Percentiles rank a stretch among this genome's conserved stretches.
Conservation (phyloP, 2,329 filamentous ascomycete species). For the Triangularia setosa region DNA sequence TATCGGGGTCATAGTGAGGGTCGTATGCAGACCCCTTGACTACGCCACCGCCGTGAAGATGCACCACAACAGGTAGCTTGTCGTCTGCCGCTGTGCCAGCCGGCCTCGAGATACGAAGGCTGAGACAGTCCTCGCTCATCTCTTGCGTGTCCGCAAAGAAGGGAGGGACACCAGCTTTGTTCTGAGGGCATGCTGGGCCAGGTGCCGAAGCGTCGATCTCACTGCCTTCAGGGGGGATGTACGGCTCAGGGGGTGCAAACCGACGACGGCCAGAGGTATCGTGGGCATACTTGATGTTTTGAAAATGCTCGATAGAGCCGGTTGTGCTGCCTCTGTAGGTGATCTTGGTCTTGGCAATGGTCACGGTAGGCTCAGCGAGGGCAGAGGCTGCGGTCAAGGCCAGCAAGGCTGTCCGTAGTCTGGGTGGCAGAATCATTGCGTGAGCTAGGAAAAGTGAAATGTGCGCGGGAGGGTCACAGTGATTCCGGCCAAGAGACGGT, state of each 20-base stretch:
- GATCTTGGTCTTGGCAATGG: conserved; percentile 2
- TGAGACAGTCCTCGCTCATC: conserved; percentile 29
- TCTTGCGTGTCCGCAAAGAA: conserved; percentile 26
- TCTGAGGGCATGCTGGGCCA: conserved; percentile 30
- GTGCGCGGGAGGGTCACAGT: not conserved
- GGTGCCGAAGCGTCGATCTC: conserved; percentile 24
- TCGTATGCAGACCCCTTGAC: conserved; percentile 29
- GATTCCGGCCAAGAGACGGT: not conserved
- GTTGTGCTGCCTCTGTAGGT: conserved; percentile 19
- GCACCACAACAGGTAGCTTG: conserved; percentile 28
- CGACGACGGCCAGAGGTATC: conserved; percentile 28
- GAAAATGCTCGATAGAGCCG: conserved; percentile 26
- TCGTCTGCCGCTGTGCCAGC: conserved; percentile 17
- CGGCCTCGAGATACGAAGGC: conserved; percentile 28
- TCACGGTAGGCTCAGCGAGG: conserved; percentile 6
- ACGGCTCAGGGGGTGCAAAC: conserved; percentile 29
- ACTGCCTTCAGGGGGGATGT: conserved; percentile 22
- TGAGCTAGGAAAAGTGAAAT: not conserved
- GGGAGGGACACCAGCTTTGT: conserved; percentile 23
- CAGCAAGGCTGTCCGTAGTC: not conserved
- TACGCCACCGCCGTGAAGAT: conserved; percentile 26
- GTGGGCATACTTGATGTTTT: conserved; percentile 28
- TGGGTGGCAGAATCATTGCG: not conserved
- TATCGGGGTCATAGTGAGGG: conserved; percentile 25
- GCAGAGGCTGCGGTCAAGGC: not conserved